Percentiles rank a stretch among this genome's conserved stretches.
phyloP scores from a whole-genome alignment of 2,329 filamentous ascomycete species.

The Hysterium pulicare region DNA sequence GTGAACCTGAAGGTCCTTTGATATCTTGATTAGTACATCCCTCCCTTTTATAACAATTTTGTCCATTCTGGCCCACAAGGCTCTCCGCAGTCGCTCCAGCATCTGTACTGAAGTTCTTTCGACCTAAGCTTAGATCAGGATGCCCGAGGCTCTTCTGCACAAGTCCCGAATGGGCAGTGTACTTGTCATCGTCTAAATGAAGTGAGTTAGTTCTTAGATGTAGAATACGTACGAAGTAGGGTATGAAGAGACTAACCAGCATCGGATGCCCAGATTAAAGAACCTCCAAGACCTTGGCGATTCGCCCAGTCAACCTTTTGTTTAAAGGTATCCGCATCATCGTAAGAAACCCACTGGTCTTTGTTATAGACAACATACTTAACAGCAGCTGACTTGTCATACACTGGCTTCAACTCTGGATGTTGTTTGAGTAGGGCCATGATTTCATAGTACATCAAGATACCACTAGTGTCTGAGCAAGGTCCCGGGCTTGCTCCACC shows the following conservation, averaged over 20 bases:
- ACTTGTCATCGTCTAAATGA: background rate
- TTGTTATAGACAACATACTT: constrained; percentile 32
- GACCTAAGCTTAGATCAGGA: background rate
- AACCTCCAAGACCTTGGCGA: constrained; percentile 28
- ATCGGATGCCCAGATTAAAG: constrained; percentile 11
- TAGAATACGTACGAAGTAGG: background rate
- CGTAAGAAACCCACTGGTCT: constrained; percentile 42
- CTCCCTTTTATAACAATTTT: no score
- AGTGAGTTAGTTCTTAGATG: background rate
- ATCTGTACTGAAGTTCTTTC: background rate
- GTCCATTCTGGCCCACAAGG: background rate
- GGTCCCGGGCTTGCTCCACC: constrained; percentile 20
- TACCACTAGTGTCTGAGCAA: constrained; percentile 29
- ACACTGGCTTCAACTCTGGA: constrained; percentile 14
- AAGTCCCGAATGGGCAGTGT: background rate
- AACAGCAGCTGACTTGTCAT: constrained; percentile 26
- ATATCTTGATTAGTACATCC: no score
- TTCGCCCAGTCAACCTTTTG: constrained; percentile 34
- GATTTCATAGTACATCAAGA: constrained; percentile 38
- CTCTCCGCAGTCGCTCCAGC: background rate
- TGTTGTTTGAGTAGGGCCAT: background rate
- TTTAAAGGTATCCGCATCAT: constrained; percentile 36
- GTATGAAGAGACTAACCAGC: background rate
- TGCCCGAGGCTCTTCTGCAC: background rate
- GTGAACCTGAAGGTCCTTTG: background rate